A percentile compares a stretch with the other conserved stretches of the same genome.
These are phyloP conservation scores for Chaetomiaceae sp. DNA, from an alignment of 2,329 filamentous ascomycete species.

Conservation along the genomic window DNA sequence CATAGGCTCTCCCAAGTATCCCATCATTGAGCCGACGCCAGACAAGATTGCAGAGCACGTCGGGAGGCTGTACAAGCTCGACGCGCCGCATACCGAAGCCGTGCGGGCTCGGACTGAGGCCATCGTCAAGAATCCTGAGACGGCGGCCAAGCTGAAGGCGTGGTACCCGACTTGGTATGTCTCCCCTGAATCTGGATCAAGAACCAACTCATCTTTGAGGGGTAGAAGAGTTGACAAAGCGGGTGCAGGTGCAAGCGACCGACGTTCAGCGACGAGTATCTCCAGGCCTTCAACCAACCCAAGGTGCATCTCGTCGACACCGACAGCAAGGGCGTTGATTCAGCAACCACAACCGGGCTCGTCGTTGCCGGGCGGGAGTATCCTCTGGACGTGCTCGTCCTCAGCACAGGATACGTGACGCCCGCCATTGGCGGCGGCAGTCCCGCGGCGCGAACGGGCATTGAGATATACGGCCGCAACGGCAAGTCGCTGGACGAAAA, in stretches of 20 bases:
- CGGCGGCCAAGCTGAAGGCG: conserved; percentile 49
- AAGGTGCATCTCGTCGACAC: conserved; percentile 60
- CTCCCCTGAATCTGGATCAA: neutral
- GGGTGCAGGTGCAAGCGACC: conserved; percentile 53
- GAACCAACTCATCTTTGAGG: too few species aligned
- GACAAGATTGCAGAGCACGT: conserved; percentile 36
- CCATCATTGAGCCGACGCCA: conserved; percentile 30
- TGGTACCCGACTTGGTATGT: conserved; percentile 52
- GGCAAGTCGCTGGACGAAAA: conserved; percentile 42
- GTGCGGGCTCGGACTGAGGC: conserved; percentile 44
- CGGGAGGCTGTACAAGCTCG: conserved; percentile 35
- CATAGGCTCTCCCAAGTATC: conserved; percentile 29
- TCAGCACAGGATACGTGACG: conserved; percentile 35
- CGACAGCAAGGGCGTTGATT: conserved; percentile 45
- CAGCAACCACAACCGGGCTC: conserved; percentile 42
- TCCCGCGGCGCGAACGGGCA: conserved; percentile 19
- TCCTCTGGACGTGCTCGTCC: conserved; percentile 34
- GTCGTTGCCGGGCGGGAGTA: conserved; percentile 45
- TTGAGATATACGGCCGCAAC: conserved; percentile 39
- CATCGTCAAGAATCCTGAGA: conserved; percentile 48
- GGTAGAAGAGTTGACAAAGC: too few species aligned
- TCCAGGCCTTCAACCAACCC: conserved; percentile 52
- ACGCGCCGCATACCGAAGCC: conserved; percentile 38
- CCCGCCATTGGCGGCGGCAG: conserved; percentile 26
- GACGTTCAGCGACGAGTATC: conserved; percentile 56